Evolutionary conservation across 331 rosid genomes (phyloP), one percentile per base, ranked within the genome.

Genomic region (Spiraea crenata): DNA sequence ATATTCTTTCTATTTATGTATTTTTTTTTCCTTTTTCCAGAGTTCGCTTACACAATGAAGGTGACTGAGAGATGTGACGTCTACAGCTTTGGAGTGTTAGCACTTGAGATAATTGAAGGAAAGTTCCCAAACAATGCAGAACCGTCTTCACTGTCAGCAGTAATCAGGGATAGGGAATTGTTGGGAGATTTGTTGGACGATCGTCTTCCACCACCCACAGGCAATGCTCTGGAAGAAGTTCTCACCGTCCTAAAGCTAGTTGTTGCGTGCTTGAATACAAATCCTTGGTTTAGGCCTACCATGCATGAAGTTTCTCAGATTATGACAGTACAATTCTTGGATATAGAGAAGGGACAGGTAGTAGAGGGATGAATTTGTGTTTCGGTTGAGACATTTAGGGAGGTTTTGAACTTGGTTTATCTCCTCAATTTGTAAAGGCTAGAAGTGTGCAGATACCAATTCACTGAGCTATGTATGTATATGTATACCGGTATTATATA

Each of bases 21-120:
- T 25, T 25, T 57, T 15, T 46, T 12, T 72, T 7, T 10, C 34
- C 5, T 44, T 37, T 15, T 6, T 16, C 64, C 74, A 78, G 82
- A 78, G 70, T 58, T 72, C 19, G 82, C 82, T 7, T 78, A 78
- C 47, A 72, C 82, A 65, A 35, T 67, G 79, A 73, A 62, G 51
- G 78, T 78, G 54, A 78, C 69, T 3, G 79, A 73, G 35, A 78
- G 52, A 54, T 59, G 82, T 40, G 82, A 79, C 17, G 82, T 78
- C 17, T 78, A 72, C 60, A 79, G 83, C 57, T 79, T 74, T 39
- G 83, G 83, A 31, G 83, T 79, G 37, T 74, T 79, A 35, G 69
- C 51, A 25, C 37, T 74, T 5, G 83, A 79, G 49, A 52, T 69
- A 17, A 52, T 79, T 0, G 50, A 70, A 50, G 83, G 83, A 20